These are phyloP conservation scores for Solanum appendiculatum DNA, from an alignment of 257 asterid species.

Conservation along the genomic window DNA sequence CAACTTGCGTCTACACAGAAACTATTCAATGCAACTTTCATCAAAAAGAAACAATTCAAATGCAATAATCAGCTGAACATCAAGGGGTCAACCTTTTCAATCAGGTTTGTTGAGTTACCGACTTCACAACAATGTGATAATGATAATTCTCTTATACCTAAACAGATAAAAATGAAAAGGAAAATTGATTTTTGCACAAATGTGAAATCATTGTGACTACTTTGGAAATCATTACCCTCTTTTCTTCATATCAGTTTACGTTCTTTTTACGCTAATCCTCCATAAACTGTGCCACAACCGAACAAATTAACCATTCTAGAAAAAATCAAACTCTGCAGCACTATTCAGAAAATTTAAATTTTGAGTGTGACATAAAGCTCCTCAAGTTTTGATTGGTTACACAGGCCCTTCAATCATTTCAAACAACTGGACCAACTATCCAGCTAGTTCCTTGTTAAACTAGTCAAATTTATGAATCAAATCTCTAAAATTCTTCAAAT, in stretches of 20 bases:
- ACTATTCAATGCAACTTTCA: not conserved
- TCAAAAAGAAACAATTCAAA: not conserved
- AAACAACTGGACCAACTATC: not conserved
- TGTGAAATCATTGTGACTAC: not conserved
- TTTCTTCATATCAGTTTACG: not conserved
- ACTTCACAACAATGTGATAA: not conserved
- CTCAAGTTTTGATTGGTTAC: not conserved
- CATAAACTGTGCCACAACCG: not conserved
- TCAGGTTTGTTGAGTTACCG: not conserved
- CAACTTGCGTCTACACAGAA: not conserved
- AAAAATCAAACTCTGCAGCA: not conserved
- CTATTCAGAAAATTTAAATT: not conserved
- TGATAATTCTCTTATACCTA: not conserved
- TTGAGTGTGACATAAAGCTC: not conserved
- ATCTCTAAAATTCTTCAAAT: not conserved
- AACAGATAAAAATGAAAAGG: not conserved
- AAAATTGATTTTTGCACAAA: not conserved
- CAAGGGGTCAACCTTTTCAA: not conserved
- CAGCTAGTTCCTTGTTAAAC: not conserved
- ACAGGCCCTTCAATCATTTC: not conserved
- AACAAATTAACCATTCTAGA: not conserved
- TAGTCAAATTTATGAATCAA: not conserved
- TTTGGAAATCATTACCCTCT: not conserved
- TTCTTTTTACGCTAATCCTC: not conserved
- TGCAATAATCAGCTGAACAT: not conserved